A percentile compares a stretch with the other conserved stretches of the same genome.
phyloP scores from a whole-genome alignment of 2,329 filamentous ascomycete genomes.

The Alternaria metachromatica region DNA sequence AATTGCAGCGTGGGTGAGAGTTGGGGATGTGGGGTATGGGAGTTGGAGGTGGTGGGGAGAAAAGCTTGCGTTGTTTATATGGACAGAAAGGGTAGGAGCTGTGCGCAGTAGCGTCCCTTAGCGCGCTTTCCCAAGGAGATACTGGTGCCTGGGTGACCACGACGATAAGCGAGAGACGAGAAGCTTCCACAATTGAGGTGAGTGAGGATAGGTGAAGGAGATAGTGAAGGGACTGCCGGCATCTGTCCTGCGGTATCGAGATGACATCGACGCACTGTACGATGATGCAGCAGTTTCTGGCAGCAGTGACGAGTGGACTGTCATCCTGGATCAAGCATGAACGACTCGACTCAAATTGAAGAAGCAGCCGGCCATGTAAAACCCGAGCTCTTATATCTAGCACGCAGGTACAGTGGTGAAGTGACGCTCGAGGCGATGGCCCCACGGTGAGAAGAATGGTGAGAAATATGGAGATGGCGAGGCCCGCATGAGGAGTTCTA shows the following conservation, averaged over 20 bases:
- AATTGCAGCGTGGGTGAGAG: neutral
- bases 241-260: neutral
- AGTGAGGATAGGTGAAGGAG: slow-evolving; percentile 9
- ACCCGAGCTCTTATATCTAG: neutral
- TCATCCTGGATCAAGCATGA: neutral
- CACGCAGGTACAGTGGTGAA: neutral
- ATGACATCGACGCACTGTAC: neutral
- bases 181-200: slow-evolving; percentile 5
- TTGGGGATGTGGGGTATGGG: neutral
- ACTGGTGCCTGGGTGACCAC: slow-evolving; percentile 1
- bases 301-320: neutral
- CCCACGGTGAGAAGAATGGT: neutral
- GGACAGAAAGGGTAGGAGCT: slow-evolving; percentile 11
- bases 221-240: neutral
- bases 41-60: neutral
- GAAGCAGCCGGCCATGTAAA: neutral
- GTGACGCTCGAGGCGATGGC: neutral
- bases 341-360: neutral
- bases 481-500: neutral
- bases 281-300: neutral
- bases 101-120: slow-evolving; percentile 5
- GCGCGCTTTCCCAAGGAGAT: slow-evolving; percentile 1
- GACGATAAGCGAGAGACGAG: neutral
- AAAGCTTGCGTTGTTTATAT: slow-evolving; percentile 13
- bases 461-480: neutral